These are phyloP conservation scores for Aquilaria malaccensis DNA, from an alignment of 345 rosid species.

Conservation along the genomic window DNA sequence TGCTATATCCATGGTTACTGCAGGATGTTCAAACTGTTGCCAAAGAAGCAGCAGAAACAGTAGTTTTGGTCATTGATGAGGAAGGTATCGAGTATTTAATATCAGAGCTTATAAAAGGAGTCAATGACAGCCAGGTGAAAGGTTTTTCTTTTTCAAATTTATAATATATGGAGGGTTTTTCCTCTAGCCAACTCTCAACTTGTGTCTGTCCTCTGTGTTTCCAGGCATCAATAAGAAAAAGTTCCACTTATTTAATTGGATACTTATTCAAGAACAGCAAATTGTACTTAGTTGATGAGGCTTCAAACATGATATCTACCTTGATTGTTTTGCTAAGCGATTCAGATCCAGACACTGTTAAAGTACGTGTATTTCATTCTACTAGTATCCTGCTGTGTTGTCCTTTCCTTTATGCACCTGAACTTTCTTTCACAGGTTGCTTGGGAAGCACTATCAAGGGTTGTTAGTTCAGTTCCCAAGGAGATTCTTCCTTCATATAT, in stretches of 20 bases:
- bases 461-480: conserved; percentile 86
- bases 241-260: conserved; percentile 83
- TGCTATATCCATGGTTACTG: conserved; percentile 7
- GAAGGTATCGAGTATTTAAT: conserved; percentile 79
- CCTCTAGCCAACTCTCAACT: conserved; percentile 8
- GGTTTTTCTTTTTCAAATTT: conserved; percentile 4
- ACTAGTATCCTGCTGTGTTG: conserved; percentile 3
- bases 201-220: conserved; percentile 11
- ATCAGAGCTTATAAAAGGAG: conserved; percentile 85
- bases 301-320: conserved; percentile 86
- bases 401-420: conserved; percentile 13
- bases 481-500: conserved; percentile 86
- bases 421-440: conserved; percentile 47
- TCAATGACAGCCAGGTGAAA: conserved; percentile 62
- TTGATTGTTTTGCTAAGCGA: conserved; percentile 90
- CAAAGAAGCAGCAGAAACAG: conserved; percentile 85
- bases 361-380: conserved; percentile 34
- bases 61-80: conserved; percentile 79
- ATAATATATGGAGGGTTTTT: background rate
- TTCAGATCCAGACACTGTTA: conserved; percentile 70
- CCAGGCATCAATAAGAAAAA: conserved; percentile 88
- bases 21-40: conserved; percentile 89
- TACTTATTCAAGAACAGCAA: conserved; percentile 89
- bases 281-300: conserved; percentile 89
- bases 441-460: conserved; percentile 93